A percentile compares a stretch with the other conserved stretches of the same genome.
Conservation (phyloP, 345 rosid species). For the Gossypium turneri region DNA sequence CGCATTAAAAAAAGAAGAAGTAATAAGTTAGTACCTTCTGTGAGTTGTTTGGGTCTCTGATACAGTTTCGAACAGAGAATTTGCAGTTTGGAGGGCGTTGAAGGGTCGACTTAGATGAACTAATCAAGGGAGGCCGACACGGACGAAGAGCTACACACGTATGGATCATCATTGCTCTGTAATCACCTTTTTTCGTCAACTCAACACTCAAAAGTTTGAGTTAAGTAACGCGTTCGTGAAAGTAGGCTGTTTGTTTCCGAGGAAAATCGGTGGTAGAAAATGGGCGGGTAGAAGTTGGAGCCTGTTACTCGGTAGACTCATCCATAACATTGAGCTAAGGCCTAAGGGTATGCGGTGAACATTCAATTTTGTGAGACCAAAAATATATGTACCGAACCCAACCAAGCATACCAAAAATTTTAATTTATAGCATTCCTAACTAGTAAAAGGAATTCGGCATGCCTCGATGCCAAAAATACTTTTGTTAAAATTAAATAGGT, state of each 20-base stretch:
- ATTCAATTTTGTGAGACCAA: no score
- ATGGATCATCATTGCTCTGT: conserved; percentile 29
- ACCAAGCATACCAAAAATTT: no score
- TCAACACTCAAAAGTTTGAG: not conserved
- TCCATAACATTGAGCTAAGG: not conserved
- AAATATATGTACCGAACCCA: no score
- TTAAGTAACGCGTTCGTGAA: not conserved
- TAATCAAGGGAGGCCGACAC: conserved; percentile 22
- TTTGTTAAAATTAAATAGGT: no score
- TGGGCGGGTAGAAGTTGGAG: not conserved
- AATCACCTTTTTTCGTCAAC: not conserved
- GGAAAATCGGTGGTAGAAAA: conserved; percentile 7
- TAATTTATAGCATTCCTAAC: no score
- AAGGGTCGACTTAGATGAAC: conserved; percentile 19
- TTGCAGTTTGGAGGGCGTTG: conserved; percentile 35
- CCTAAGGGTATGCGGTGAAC: no score
- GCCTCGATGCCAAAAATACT: no score
- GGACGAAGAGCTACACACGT: conserved; percentile 17
- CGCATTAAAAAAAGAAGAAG: not conserved
- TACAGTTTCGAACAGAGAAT: conserved; percentile 39
- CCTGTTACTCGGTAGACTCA: not conserved
- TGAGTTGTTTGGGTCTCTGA: conserved; percentile 31
- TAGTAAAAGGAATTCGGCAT: no score
- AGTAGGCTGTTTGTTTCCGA: conserved; percentile 1
- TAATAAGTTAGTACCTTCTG: conserved; percentile 38